phyloP scores from a whole-genome alignment of 805 yeast species.

The Cyberlindnera saturnus region DNA sequence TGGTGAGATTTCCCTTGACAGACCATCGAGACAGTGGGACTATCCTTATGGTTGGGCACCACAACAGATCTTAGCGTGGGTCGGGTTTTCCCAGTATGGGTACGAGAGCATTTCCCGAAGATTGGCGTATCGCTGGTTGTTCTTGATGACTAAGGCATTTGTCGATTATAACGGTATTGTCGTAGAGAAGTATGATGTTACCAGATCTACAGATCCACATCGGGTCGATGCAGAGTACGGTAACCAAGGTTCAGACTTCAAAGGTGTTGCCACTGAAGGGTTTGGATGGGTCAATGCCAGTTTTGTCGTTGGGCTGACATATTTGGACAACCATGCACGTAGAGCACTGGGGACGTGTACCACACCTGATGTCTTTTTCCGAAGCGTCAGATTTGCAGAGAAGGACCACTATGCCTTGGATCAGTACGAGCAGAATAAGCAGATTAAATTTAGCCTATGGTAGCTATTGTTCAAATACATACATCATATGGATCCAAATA shows the following conservation, averaged over 20 bases:
- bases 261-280: slow-evolving; percentile 93
- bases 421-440: neutral
- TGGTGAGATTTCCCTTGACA: slow-evolving; percentile 58
- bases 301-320: slow-evolving; percentile 64
- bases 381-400: slow-evolving; percentile 16
- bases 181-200: slow-evolving; percentile 92
- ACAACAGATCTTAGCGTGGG: slow-evolving; percentile 93
- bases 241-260: slow-evolving; percentile 88
- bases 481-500: too few species aligned
- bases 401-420: slow-evolving; percentile 19
- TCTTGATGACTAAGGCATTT: slow-evolving; percentile 80
- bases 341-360: slow-evolving; percentile 68
- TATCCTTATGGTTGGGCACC: slow-evolving; percentile 99
- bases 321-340: slow-evolving; percentile 57
- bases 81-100: slow-evolving; percentile 72
- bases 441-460: too few species aligned
- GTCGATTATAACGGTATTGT: slow-evolving; percentile 92
- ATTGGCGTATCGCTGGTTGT: slow-evolving; percentile 83
- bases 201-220: slow-evolving; percentile 78
- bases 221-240: slow-evolving; percentile 95
- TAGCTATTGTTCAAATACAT: too few species aligned
- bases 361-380: slow-evolving; percentile 23
- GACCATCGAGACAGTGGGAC: slow-evolving; percentile 97
- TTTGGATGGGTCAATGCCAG: slow-evolving; percentile 98
- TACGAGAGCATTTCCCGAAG: slow-evolving; percentile 58